Conservation (phyloP, 2,329 filamentous ascomycete species). For the Stemphylium vesicarium region DNA sequence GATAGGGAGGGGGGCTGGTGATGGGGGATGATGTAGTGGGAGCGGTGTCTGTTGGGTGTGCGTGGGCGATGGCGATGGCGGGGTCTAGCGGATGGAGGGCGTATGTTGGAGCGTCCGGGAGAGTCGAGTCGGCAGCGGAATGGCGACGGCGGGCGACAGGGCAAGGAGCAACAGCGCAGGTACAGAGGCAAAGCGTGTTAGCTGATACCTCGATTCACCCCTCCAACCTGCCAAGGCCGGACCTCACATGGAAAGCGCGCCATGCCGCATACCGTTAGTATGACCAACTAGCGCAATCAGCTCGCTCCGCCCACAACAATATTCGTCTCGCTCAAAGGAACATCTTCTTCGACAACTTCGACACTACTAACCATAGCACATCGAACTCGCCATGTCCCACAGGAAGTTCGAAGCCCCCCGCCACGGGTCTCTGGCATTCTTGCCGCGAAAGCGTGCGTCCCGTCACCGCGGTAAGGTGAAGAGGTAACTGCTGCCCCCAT, state of each 20-base stretch:
- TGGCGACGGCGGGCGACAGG: constrained; percentile 27
- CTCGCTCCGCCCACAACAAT: constrained; percentile 19
- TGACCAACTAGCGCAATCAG: constrained; percentile 7
- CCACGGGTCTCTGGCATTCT: constrained; percentile 75
- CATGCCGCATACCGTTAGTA: constrained; percentile 1
- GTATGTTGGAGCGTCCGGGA: constrained; percentile 10
- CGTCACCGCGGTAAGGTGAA: constrained; percentile 98
- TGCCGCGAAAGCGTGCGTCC: constrained; percentile 80
- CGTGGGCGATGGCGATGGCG: constrained; percentile 31
- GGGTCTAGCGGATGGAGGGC: constrained; percentile 17
- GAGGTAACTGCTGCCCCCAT: constrained; percentile 72
- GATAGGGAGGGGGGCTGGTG: constrained; percentile 32
- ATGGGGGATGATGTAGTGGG: constrained; percentile 34
- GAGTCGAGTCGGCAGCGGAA: constrained; percentile 28
- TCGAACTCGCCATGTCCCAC: constrained; percentile 59
- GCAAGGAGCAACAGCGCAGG: constrained; percentile 34
- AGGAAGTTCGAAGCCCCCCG: constrained; percentile 85
- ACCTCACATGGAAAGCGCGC: not conserved
- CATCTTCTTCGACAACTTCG: constrained; percentile 35
- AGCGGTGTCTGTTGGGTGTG: constrained; percentile 31
- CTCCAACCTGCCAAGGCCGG: constrained; percentile 6
- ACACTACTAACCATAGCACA: constrained; percentile 46
- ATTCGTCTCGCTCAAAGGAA: constrained; percentile 19
- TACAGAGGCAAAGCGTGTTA: constrained; percentile 31
- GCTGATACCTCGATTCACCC: constrained; percentile 26